Percentiles rank a stretch among this genome's conserved stretches.
phyloP scores from a whole-genome alignment of 1,284 basidiomycete genomes.

The Cryptococcus sp. region DNA sequence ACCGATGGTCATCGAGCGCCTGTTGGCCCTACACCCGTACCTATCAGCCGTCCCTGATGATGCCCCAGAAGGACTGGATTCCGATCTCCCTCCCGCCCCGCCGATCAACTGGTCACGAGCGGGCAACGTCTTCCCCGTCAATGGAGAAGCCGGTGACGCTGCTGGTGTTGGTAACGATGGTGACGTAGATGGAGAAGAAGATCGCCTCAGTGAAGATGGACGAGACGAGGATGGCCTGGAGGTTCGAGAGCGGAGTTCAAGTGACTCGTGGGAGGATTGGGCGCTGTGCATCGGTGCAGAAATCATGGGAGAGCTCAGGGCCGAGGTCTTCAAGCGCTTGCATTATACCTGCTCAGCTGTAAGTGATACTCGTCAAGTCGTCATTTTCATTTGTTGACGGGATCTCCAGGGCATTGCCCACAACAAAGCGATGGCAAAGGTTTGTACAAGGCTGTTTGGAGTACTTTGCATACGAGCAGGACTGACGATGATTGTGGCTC shows the following conservation, averaged over 20 bases:
- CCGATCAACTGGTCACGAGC: slow-evolving; percentile 65
- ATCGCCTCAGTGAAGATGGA: slow-evolving; percentile 10
- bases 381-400: slow-evolving; percentile 2
- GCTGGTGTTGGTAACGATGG: slow-evolving; percentile 1
- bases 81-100: slow-evolving; percentile 76
- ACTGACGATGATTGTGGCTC: slow-evolving; percentile 1
- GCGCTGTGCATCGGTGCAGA: slow-evolving; percentile 86
- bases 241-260: slow-evolving; percentile 11
- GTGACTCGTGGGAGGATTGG: slow-evolving; percentile 83
- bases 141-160: slow-evolving; percentile 49
- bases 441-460: slow-evolving; percentile 42
- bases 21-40: slow-evolving; percentile 74
- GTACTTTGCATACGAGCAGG: neutral
- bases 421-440: slow-evolving; percentile 94
- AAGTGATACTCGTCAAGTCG: slow-evolving; percentile 34
- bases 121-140: slow-evolving; percentile 70
- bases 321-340: slow-evolving; percentile 68
- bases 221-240: slow-evolving; percentile 15
- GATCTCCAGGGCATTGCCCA: slow-evolving; percentile 75
- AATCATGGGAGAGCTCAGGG: slow-evolving; percentile 74
- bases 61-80: slow-evolving; percentile 72
- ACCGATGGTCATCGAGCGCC: slow-evolving; percentile 67
- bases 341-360: slow-evolving; percentile 95
- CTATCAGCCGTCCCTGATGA: slow-evolving; percentile 69
- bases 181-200: slow-evolving; percentile 25